phyloP scores from a whole-genome alignment of 192 early-diverging fungal genomes.

The Oehlia diaphana region DNA sequence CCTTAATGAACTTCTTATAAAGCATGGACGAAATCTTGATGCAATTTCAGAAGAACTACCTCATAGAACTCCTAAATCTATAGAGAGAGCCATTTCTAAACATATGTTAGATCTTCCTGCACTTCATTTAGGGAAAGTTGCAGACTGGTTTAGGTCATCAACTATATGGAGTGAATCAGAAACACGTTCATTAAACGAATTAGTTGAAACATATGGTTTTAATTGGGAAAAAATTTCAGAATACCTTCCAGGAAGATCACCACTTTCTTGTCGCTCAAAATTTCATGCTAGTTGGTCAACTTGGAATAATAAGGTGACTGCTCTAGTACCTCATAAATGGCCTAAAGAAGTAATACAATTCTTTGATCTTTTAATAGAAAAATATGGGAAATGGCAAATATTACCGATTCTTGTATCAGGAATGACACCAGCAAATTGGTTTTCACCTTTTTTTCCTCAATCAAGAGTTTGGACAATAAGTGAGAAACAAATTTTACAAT shows the following conservation, averaged over 20 bases:
- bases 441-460: not conserved
- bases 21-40: conserved; percentile 15
- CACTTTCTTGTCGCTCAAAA: not conserved
- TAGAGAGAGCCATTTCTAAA: not conserved
- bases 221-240: not conserved
- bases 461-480: not conserved
- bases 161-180: conserved; percentile 8
- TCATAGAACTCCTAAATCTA: not conserved
- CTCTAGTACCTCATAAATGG: not conserved
- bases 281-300: conserved; percentile 1
- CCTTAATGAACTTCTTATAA: conserved; percentile 6
- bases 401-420: conserved; percentile 1
- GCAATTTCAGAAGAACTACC: not conserved
- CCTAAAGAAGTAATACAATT: not conserved
- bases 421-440: not conserved
- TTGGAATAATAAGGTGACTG: not conserved
- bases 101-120: conserved; percentile 1
- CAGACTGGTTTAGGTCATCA: not conserved
- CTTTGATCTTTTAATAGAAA: not conserved
- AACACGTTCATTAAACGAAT: not conserved
- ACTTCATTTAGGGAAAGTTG: not conserved
- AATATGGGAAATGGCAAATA: conserved; percentile 16
- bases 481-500: not conserved
- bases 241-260: not conserved
- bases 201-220: not conserved